Evolutionary conservation across 495 filamentous ascomycete species (phyloP).

Genomic region (Jackrogersella minutella): DNA sequence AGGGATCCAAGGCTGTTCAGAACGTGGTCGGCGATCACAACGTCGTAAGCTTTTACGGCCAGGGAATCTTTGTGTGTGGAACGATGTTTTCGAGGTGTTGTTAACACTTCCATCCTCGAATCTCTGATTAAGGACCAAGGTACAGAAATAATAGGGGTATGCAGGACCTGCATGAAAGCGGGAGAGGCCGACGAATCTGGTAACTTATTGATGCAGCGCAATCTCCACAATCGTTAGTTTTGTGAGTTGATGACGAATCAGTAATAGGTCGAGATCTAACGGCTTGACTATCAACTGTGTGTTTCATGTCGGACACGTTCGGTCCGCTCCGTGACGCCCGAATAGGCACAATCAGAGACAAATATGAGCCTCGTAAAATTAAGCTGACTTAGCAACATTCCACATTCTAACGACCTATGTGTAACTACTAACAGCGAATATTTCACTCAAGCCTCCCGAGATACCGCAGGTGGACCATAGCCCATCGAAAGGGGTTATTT

Average conservation of each 20-base stretch:
- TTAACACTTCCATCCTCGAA: neutral
- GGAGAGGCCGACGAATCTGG: constrained; percentile 4
- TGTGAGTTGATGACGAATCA: constrained; percentile 2
- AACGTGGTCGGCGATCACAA: constrained; percentile 8
- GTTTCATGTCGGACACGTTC: constrained; percentile 16
- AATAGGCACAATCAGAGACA: neutral
- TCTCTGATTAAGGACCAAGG: neutral
- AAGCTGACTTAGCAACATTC: neutral
- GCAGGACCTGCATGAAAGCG: constrained; percentile 15
- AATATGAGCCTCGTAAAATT: neutral
- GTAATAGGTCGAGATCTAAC: constrained; percentile 15
- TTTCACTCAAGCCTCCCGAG: neutral
- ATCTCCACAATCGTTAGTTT: constrained; percentile 28
- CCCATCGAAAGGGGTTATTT: neutral
- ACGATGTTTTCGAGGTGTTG: constrained; percentile 4
- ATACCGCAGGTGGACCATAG: neutral
- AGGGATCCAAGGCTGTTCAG: neutral
- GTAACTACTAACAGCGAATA: neutral
- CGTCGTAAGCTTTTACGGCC: constrained; percentile 8
- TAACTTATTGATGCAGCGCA: constrained; percentile 21
- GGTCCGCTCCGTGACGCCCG: constrained; percentile 2
- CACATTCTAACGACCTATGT: neutral
- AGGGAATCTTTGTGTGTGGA: neutral
- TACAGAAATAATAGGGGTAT: neutral
- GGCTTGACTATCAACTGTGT: constrained; percentile 28